Evolutionary conservation across 2,329 filamentous ascomycete genomes (phyloP), one percentile per base, ranked within the genome.

Genomic region (Talaromyces sp.): DNA sequence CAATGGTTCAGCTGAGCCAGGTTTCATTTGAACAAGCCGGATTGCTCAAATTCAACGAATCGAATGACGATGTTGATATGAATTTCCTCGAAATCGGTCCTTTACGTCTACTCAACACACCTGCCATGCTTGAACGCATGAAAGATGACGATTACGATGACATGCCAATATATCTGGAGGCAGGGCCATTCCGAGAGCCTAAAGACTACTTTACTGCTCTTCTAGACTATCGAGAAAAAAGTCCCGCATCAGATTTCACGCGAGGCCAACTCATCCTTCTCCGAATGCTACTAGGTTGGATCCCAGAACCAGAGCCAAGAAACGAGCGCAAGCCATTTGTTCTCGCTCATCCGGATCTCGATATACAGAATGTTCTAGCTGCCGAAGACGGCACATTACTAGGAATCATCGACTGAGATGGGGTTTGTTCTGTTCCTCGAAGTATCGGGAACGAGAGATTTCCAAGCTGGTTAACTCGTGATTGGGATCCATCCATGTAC

Each of bases 321-420:
- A n/a, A 11, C 40, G 34, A 22, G 40, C 22, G 40, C 58, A 15
- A 43, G 36, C 19, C 58, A 5, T 73, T 73, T 47, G 70, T 74
- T 22, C 65, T 76, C 1, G 49, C 71, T 3, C 75, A 76, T 63
- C 71, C 73, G 1, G 70, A 75, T 36, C 72, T 72, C 47, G 70
- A 74, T 58, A 70, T 73, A 15, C 71, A 75, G 38, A 76, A 76
- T 56, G 67, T 77, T 58, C 66, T 76, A 11, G 73, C 77, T 0
- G 13, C 59, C 13, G 63, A 68, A 43, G 66, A 67, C 49, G 67
- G 66, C 19, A 64, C 56, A 11, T 1, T 67, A 17, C 40, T 40
- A 27, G 67, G 54, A n/a, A 34, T 68, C 6, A 64, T 68, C 47
- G 67, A 67, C 19, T 68, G 67, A 65, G 63, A 64, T 47, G 67